phyloP scores from a whole-genome alignment of 345 rosid genomes.

The Corchorus olitorius region DNA sequence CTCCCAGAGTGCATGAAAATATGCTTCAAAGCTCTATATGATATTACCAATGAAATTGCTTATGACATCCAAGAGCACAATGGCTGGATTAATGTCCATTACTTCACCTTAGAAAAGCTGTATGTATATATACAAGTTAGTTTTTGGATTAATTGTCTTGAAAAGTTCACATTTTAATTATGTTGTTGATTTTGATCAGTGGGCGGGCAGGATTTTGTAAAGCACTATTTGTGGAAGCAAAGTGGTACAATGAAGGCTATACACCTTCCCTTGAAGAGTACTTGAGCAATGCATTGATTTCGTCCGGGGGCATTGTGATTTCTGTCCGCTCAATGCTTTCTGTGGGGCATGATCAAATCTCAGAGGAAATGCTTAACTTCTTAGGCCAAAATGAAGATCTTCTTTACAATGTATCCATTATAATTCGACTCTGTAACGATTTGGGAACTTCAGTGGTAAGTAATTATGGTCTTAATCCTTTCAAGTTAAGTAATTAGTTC shows the following conservation, averaged over 20 bases:
- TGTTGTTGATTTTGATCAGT: slow-evolving; percentile 29
- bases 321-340: slow-evolving; percentile 33
- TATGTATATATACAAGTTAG: slow-evolving; percentile 10
- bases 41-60: slow-evolving; percentile 38
- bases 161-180: no score
- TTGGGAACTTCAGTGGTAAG: slow-evolving; percentile 45
- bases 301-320: slow-evolving; percentile 44
- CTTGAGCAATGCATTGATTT: slow-evolving; percentile 43
- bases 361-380: slow-evolving; percentile 7
- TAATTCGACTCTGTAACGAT: slow-evolving; percentile 57
- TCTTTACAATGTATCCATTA: slow-evolving; percentile 32
- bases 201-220: slow-evolving; percentile 63
- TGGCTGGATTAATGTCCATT: slow-evolving; percentile 24
- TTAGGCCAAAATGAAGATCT: slow-evolving; percentile 30
- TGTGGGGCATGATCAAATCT: slow-evolving; percentile 10
- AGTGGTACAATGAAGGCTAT: slow-evolving; percentile 40
- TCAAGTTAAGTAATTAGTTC: background rate
- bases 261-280: slow-evolving; percentile 48
- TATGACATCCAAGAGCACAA: slow-evolving; percentile 36
- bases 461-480: background rate
- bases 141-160: no score
- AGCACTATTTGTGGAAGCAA: slow-evolving; percentile 49
- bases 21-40: slow-evolving; percentile 41
- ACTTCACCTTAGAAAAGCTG: slow-evolving; percentile 42
- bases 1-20: slow-evolving; percentile 52